A percentile compares a stretch with the other conserved stretches of the same genome.
phyloP scores from a whole-genome alignment of 192 early-diverging fungal genomes.

The Pecoramyces ruminantium region DNA sequence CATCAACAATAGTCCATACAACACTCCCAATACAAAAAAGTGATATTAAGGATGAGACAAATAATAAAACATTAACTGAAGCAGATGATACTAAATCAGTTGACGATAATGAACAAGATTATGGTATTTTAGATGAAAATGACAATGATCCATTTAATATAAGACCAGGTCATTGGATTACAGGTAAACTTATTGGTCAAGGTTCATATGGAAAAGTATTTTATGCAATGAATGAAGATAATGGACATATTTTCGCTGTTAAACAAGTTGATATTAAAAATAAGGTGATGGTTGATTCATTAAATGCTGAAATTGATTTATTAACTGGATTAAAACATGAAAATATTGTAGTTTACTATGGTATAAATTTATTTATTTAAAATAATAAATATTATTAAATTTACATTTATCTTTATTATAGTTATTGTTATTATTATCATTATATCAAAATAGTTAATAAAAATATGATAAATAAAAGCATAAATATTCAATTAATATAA shows the following conservation, averaged over 20 bases:
- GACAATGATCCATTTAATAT: constrained; percentile 4
- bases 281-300: constrained; percentile 40
- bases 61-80: neutral
- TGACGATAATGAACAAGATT: neutral
- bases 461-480: too few species aligned
- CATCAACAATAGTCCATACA: neutral
- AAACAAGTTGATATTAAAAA: constrained; percentile 72
- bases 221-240: constrained; percentile 53
- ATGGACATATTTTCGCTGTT: constrained; percentile 83
- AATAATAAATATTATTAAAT: too few species aligned
- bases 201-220: constrained; percentile 98
- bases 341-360: constrained; percentile 86
- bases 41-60: neutral
- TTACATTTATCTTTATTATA: too few species aligned
- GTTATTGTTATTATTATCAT: too few species aligned
- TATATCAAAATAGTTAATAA: too few species aligned
- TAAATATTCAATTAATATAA: too few species aligned
- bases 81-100: neutral
- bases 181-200: constrained; percentile 77
- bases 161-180: constrained; percentile 47
- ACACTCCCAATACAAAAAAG: neutral
- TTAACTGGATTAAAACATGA: constrained; percentile 83
- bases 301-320: constrained; percentile 77
- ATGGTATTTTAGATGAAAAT: constrained; percentile 2
- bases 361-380: too few species aligned